phyloP scores from a whole-genome alignment of 106 monocot species.

The Agapanthus africanus region DNA sequence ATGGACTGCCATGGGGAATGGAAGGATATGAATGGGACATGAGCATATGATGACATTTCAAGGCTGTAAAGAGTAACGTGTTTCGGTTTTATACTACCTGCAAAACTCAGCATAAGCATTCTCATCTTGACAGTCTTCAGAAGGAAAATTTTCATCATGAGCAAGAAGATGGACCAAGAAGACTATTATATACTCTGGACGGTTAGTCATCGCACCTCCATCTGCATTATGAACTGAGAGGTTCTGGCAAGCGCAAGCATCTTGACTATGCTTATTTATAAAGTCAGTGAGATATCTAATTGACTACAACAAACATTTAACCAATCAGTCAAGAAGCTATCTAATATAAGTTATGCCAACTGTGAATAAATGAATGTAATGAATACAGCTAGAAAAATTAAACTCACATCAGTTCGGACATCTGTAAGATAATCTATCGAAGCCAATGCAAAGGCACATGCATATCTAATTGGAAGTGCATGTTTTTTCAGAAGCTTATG shows the following conservation, averaged over 20 bases:
- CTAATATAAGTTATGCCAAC: neutral
- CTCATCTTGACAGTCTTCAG: slow-evolving; percentile 34
- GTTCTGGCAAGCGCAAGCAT: slow-evolving; percentile 9
- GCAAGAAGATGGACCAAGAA: slow-evolving; percentile 78
- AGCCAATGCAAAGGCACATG: slow-evolving; percentile 68
- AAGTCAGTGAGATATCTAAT: slow-evolving; percentile 45
- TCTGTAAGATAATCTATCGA: slow-evolving; percentile 46
- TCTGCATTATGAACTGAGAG: slow-evolving; percentile 17
- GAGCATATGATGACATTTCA: neutral
- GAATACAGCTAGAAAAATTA: neutral
- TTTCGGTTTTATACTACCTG: slow-evolving; percentile 32
- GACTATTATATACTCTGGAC: slow-evolving; percentile 71
- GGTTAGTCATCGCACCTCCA: slow-evolving; percentile 23
- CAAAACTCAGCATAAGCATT: slow-evolving; percentile 49
- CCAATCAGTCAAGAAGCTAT: neutral
- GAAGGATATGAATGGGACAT: neutral
- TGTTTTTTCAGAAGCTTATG: slow-evolving; percentile 44
- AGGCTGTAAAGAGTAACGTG: neutral
- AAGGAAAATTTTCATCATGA: slow-evolving; percentile 53
- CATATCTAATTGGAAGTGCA: slow-evolving; percentile 58
- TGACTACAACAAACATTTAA: slow-evolving; percentile 22
- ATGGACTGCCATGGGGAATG: slow-evolving; percentile 46
- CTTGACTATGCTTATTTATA: slow-evolving; percentile 30
- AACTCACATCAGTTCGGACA: slow-evolving; percentile 49
- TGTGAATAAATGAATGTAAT: neutral